Conservation (phyloP, 2,329 filamentous ascomycete genomes). For the Septoria linicola region DNA sequence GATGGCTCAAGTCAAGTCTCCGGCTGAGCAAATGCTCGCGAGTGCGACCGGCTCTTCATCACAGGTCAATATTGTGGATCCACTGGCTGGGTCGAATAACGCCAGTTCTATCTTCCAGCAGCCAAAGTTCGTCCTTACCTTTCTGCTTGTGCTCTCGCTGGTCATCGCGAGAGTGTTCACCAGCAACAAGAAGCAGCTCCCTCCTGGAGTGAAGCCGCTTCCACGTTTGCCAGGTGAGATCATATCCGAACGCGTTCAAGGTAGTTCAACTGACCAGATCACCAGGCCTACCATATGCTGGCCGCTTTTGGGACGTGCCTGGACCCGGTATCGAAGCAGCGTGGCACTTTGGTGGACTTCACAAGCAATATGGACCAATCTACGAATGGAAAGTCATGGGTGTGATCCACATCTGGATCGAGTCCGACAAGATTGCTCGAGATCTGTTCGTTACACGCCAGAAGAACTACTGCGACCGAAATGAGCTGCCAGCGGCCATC, state of each 20-base stretch:
- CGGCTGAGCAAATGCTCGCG: conserved; percentile 14
- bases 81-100: not conserved
- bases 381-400: conserved; percentile 40
- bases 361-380: conserved; percentile 39
- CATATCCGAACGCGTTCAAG: not conserved
- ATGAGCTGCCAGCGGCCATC: conserved; percentile 37
- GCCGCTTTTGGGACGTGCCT: conserved; percentile 38
- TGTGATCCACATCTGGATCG: conserved; percentile 37
- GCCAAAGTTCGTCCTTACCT: conserved; percentile 18
- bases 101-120: conserved; percentile 9
- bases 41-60: conserved; percentile 8
- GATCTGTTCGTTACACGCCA: conserved; percentile 38
- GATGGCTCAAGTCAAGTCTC: conserved; percentile 12
- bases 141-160: conserved; percentile 17
- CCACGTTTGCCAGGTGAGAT: conserved; percentile 30
- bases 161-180: conserved; percentile 19
- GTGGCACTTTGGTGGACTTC: conserved; percentile 38
- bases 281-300: conserved; percentile 35
- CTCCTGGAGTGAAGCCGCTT: conserved; percentile 30
- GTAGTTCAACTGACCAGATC: not conserved
- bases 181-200: conserved; percentile 25
- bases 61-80: conserved; percentile 7
- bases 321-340: conserved; percentile 37
- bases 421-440: conserved; percentile 38
- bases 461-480: conserved; percentile 38